Conservation (phyloP, 768 basidiomycete species). For the Lanmaoa rubissima region DNA sequence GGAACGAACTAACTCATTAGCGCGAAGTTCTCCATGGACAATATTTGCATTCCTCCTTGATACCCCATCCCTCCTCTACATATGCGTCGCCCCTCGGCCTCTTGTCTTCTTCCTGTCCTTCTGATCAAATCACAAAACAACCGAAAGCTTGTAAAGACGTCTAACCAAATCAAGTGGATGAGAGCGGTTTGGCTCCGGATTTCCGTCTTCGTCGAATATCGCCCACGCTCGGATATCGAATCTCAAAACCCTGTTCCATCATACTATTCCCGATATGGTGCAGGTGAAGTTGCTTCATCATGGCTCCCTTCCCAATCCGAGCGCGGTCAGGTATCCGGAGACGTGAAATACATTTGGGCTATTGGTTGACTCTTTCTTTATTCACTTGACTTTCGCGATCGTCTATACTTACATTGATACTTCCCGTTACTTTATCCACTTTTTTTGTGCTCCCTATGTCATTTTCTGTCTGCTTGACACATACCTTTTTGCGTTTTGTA, state of each 20-base stretch:
- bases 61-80: slow-evolving; percentile 25
- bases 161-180: slow-evolving; percentile 39
- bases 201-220: slow-evolving; percentile 18
- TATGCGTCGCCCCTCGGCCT: slow-evolving; percentile 28
- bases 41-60: slow-evolving; percentile 31
- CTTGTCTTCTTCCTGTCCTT: slow-evolving; percentile 18
- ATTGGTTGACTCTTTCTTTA: slow-evolving; percentile 61
- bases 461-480: slow-evolving; percentile 36
- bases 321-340: slow-evolving; percentile 7
- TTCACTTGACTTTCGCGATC: slow-evolving; percentile 39
- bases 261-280: slow-evolving; percentile 7
- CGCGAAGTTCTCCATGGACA: slow-evolving; percentile 21
- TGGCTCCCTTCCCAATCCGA: background rate
- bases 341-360: slow-evolving; percentile 46
- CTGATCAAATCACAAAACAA: slow-evolving; percentile 30
- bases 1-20: slow-evolving; percentile 20
- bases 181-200: slow-evolving; percentile 46
- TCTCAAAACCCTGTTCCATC: slow-evolving; percentile 8
- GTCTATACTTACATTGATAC: slow-evolving; percentile 27
- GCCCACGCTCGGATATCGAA: slow-evolving; percentile 6
- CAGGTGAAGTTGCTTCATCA: background rate
- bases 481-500: slow-evolving; percentile 23
- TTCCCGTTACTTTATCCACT: slow-evolving; percentile 30
- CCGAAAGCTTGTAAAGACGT: slow-evolving; percentile 33
- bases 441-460: slow-evolving; percentile 23